Evolutionary conservation across 2,329 filamentous ascomycete species (phyloP).

Genomic region (Penicillium sp.): DNA sequence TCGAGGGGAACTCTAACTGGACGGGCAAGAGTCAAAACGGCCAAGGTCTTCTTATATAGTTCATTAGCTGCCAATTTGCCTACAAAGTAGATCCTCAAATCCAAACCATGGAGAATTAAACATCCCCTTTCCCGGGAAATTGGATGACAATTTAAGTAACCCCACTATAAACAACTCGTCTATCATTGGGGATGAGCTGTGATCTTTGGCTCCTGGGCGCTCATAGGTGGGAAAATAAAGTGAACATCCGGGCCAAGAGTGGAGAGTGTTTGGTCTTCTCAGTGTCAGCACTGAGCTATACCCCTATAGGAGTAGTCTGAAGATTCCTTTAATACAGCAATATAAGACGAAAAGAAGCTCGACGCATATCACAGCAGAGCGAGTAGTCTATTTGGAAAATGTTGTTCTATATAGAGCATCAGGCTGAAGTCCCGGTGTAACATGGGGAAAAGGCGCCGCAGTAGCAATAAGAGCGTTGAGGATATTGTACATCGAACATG

Average conservation of each 20-base stretch:
- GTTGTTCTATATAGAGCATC: neutral
- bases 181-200: neutral
- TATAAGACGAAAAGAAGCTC: neutral
- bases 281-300: neutral
- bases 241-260: neutral
- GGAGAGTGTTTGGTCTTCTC: neutral
- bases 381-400: neutral
- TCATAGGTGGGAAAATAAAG: slow-evolving; percentile 17
- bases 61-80: neutral
- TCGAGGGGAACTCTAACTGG: neutral
- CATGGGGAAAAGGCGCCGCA: neutral
- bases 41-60: neutral
- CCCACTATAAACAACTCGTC: neutral
- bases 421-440: neutral
- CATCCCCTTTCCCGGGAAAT: neutral
- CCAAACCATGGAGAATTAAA: neutral
- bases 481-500: slow-evolving; percentile 2
- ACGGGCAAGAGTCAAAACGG: neutral
- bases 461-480: neutral
- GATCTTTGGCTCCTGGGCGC: neutral
- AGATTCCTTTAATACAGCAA: neutral
- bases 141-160: neutral
- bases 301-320: neutral
- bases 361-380: neutral
- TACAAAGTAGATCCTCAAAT: neutral